phyloP scores from a whole-genome alignment of 2,329 filamentous ascomycete genomes.

The Chrysoporthe deuterocubensis region DNA sequence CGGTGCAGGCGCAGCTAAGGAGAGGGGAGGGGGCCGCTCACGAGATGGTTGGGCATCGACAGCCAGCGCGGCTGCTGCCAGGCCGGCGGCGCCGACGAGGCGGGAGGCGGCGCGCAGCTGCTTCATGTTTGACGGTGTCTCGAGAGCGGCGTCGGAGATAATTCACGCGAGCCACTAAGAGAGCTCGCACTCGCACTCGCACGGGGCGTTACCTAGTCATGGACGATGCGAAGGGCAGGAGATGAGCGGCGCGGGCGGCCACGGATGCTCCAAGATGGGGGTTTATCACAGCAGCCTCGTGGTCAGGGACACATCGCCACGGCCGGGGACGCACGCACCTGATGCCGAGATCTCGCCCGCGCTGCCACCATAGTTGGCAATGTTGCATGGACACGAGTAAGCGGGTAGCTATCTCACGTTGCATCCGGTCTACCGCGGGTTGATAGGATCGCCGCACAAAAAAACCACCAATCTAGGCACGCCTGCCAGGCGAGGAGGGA shows the following conservation, averaged over 20 bases:
- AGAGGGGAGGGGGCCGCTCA: neutral
- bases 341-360: neutral
- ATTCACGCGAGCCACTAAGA: neutral
- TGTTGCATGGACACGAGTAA: constrained; percentile 5
- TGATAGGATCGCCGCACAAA: constrained; percentile 8
- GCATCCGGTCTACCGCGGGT: constrained; percentile 10
- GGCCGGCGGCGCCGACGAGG: neutral
- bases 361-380: neutral
- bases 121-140: neutral
- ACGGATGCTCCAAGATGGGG: too few species aligned
- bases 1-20: neutral
- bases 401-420: constrained; percentile 3
- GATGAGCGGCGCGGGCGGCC: neutral
- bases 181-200: neutral
- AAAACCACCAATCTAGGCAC: neutral
- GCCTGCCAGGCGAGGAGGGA: neutral
- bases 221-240: neutral
- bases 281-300: too few species aligned
- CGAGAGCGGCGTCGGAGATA: neutral
- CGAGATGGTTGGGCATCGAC: constrained; percentile 10
- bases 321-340: too few species aligned
- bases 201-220: too few species aligned
- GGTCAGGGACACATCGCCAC: neutral
- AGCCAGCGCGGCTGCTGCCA: neutral
- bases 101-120: neutral